Base-by-base conservation (phyloP, 257 asterid species). In the Euphrasia confusa region DNA sequence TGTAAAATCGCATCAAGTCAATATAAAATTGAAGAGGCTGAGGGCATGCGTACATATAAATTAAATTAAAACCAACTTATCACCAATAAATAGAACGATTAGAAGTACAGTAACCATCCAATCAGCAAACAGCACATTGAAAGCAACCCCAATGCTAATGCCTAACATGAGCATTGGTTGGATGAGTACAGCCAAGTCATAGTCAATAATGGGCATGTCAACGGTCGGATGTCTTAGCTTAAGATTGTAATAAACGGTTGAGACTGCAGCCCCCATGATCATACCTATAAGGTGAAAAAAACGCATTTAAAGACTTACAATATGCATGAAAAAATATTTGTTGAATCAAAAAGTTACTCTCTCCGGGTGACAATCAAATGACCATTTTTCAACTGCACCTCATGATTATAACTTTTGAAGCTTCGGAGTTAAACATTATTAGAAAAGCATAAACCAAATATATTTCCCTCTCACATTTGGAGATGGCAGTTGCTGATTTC, bases 121-220 rank as follows among this genome's bases (percentile, higher is more conserved):
- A 71, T 93, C 97, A 15, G 99, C 88, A 70, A 93, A 93, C 24
- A 93, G 1, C 10, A 93, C 99, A 74, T 93, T 93, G 78, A 93
- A 89, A 72, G 96, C 68, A 67, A 93, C 99, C 74, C 99, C 99
- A 10, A 89, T 74, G 74, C 99, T 92, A 61, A 92, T 89, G 60
- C 99, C 99, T 12, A 92, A 78, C 95, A 92, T 85, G 70, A 93
- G 95, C 99, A 89, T 93, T 35, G 99, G 99, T 74, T 93, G 99
- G 68, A 93, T 89, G 35, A 93, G 97, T 57, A 93, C 87, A 24
- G 96, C 97, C 85, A 93, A 85, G 57, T 93, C 99, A 33, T 89
- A 93, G 67, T 89, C 99, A 35, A 93, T 93, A 45, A 93, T 74
- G 11, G 99, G 96, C 94, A 93, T 93, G 76, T 89, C 87, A 24